phyloP scores from a whole-genome alignment of 768 basidiomycete genomes.

The Daedalea quercina region DNA sequence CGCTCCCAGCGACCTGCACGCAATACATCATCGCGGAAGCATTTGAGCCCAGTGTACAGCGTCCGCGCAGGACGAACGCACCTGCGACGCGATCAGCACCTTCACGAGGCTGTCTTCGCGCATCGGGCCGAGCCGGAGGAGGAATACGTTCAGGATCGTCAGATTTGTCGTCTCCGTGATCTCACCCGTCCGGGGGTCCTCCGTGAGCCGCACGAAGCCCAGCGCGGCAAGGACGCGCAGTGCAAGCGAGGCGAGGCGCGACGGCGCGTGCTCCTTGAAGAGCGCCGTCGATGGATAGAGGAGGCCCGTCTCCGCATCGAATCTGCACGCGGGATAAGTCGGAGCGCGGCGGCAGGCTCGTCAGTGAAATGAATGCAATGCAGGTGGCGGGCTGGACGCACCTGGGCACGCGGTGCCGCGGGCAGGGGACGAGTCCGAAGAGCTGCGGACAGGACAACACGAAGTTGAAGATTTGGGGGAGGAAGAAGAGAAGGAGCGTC shows the following conservation, averaged over 20 bases:
- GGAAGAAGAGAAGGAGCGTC: constrained; percentile 91
- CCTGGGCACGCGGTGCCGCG: constrained; percentile 90
- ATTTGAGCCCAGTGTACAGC: too few relatives aligned
- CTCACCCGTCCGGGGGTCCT: constrained; percentile 43
- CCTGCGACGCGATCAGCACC: constrained; percentile 70
- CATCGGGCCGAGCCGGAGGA: constrained; percentile 80
- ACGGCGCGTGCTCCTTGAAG: constrained; percentile 53
- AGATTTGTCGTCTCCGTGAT: constrained; percentile 80
- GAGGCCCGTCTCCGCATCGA: constrained; percentile 68
- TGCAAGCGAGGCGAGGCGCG: constrained; percentile 42
- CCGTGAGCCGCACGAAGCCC: constrained; percentile 59
- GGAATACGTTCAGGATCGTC: constrained; percentile 83
- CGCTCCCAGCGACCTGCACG: constrained; percentile 62
- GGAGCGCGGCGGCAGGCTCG: not conserved
- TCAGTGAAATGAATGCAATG: not conserved
- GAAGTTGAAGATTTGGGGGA: constrained; percentile 98
- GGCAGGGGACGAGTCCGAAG: constrained; percentile 90
- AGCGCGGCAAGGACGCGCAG: constrained; percentile 56
- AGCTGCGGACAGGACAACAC: constrained; percentile 90
- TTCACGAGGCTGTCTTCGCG: constrained; percentile 74
- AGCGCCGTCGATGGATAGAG: constrained; percentile 67
- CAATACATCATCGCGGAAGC: not conserved
- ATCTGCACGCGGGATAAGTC: constrained; percentile 35
- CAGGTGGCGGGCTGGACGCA: constrained; percentile 27
- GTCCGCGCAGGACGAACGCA: constrained; percentile 16